Conservation (phyloP, 2,329 filamentous ascomycete genomes). For the Trematosphaeria pertusa region DNA sequence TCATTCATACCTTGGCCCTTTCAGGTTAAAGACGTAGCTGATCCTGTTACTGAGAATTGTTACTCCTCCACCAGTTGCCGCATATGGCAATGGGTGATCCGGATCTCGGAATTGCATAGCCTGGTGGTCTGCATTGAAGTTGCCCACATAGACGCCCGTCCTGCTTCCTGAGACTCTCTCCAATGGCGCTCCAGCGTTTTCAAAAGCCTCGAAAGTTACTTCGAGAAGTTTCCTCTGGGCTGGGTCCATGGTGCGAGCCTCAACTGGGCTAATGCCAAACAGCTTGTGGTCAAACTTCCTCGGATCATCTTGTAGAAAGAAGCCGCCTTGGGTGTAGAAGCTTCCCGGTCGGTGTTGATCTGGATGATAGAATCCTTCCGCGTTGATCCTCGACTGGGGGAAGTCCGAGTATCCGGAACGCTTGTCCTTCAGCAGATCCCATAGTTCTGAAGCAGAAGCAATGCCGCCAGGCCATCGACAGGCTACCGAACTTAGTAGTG, state of each 20-base stretch:
- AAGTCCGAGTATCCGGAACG: constrained; percentile 33
- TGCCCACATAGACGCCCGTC: constrained; percentile 20
- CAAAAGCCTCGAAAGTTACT: constrained; percentile 47
- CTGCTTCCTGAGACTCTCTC: constrained; percentile 28
- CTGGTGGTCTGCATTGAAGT: no score
- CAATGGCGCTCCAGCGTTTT: constrained; percentile 41
- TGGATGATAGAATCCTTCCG: constrained; percentile 44
- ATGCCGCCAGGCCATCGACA: constrained; percentile 32
- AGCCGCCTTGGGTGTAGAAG: constrained; percentile 15
- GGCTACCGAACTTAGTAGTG: no score
- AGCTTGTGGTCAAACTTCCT: constrained; percentile 43
- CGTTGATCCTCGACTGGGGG: constrained; percentile 36
- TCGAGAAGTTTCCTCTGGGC: constrained; percentile 41
- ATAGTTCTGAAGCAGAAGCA: constrained; percentile 18
- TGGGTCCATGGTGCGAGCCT: constrained; percentile 30
- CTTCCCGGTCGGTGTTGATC: constrained; percentile 33
- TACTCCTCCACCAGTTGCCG: background rate
- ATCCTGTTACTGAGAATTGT: constrained; percentile 29
- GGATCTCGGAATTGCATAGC: no score
- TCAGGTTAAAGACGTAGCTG: constrained; percentile 37
- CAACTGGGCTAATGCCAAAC: constrained; percentile 12
- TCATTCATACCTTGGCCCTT: no score
- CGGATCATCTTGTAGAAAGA: constrained; percentile 44
- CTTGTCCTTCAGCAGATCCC: constrained; percentile 40
- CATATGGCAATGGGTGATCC: no score